Evolutionary conservation across 139 green algal genomes (phyloP).

Genomic region (Coelastrella sp.): DNA sequence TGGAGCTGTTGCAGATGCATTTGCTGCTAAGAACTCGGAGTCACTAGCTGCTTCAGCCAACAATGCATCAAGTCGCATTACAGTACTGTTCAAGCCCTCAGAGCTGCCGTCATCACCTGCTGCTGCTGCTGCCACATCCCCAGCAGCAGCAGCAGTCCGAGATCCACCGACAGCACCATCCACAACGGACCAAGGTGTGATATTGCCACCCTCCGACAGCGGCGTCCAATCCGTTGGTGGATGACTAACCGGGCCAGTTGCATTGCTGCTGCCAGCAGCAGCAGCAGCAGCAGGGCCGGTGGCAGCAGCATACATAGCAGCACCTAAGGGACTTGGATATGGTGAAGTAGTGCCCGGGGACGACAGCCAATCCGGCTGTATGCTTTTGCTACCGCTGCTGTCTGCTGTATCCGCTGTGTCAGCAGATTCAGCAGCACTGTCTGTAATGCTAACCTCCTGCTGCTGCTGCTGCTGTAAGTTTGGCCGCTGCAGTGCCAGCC

Average conservation of each 20-base stretch:
- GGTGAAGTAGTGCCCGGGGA: neutral
- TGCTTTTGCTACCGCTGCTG: slow-evolving; percentile 36
- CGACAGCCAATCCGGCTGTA: slow-evolving; percentile 27
- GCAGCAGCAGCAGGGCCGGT: neutral
- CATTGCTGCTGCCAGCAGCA: neutral
- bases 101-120: neutral
- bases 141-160: slow-evolving; percentile 5
- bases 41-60: neutral
- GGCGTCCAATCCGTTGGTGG: slow-evolving; percentile 30
- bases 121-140: neutral
- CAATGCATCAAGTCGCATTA: neutral
- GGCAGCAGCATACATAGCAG: neutral
- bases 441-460: neutral
- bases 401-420: slow-evolving; percentile 20
- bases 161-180: neutral
- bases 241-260: neutral
- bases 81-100: neutral
- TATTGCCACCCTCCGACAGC: neutral
- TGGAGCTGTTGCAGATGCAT: neutral
- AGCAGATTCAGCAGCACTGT: neutral
- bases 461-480: slow-evolving; percentile 9
- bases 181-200: slow-evolving; percentile 7
- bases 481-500: neutral
- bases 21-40: neutral
- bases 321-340: neutral